phyloP scores from a whole-genome alignment of 352 stramenopile genomes.

The Lagenidium giganteum region DNA sequence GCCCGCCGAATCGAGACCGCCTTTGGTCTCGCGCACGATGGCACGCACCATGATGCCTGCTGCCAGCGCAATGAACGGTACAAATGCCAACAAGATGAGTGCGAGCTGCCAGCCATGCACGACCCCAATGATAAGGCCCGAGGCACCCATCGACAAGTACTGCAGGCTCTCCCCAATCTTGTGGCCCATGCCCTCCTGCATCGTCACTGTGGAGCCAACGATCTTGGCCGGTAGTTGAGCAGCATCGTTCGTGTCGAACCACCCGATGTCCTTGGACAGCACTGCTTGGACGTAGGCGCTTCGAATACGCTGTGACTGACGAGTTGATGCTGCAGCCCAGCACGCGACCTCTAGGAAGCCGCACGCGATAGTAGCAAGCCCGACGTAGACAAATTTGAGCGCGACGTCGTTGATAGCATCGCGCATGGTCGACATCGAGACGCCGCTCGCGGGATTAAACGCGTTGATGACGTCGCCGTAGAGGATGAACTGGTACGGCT shows the following conservation, averaged over 20 bases:
- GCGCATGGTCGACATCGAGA: neutral
- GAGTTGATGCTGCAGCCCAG: conserved; percentile 13
- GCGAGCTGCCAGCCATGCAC: conserved; percentile 1
- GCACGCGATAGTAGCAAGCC: conserved; percentile 5
- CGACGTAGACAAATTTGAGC: conserved; percentile 11
- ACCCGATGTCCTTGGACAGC: conserved; percentile 14
- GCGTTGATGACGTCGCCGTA: conserved; percentile 15
- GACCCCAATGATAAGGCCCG: conserved; percentile 1
- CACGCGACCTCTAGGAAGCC: conserved; percentile 14
- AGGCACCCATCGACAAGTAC: neutral
- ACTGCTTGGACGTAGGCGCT: conserved; percentile 10
- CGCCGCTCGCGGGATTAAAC: conserved; percentile 7
- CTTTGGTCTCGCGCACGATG: no score
- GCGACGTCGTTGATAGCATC: conserved; percentile 9
- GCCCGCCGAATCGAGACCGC: neutral
- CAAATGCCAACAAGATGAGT: conserved; percentile 1
- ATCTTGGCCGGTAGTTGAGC: conserved; percentile 9
- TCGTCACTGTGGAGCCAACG: no score
- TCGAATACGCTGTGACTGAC: conserved; percentile 14
- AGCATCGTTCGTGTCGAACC: conserved; percentile 19
- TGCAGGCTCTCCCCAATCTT: conserved; percentile 3
- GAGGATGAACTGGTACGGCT: conserved; percentile 9
- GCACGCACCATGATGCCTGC: neutral
- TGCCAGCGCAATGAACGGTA: neutral
- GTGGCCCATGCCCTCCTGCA: no score